Conservation (phyloP, 768 basidiomycete genomes). For the Sutorius australiensis region DNA sequence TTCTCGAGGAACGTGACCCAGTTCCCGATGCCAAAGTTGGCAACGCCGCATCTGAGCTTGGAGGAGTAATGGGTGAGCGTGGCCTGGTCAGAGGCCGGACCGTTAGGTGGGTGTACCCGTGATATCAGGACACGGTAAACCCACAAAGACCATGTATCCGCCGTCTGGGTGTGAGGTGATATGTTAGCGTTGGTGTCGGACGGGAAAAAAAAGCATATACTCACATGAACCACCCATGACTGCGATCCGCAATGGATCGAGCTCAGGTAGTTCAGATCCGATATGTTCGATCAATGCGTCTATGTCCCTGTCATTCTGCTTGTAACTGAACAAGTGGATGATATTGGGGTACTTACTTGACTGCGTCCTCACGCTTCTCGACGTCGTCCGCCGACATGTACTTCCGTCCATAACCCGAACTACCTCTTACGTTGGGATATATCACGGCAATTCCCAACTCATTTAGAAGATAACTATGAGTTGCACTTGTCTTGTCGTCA, state of each 20-base stretch:
- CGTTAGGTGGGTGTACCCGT: neutral
- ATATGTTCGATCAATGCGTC: conserved; percentile 36
- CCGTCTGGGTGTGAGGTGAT: conserved; percentile 26
- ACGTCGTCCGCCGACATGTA: conserved; percentile 40
- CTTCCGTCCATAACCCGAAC: conserved; percentile 39
- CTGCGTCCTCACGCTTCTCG: conserved; percentile 41
- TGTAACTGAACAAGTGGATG: neutral
- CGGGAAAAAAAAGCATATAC: neutral
- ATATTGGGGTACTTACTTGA: conserved; percentile 30
- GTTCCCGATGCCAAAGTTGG: conserved; percentile 39
- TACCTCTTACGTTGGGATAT: conserved; percentile 43
- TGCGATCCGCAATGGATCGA: conserved; percentile 37
- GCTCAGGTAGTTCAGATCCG: conserved; percentile 25
- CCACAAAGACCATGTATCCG: conserved; percentile 40
- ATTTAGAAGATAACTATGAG: conserved; percentile 40
- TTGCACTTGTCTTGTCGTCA: conserved; percentile 21
- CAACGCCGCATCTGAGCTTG: conserved; percentile 38
- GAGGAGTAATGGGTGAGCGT: conserved; percentile 40
- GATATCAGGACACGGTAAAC: conserved; percentile 5
- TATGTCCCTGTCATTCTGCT: conserved; percentile 32
- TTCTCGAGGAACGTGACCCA: conserved; percentile 42
- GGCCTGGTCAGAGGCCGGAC: conserved; percentile 20
- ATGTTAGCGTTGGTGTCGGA: neutral
- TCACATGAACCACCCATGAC: conserved; percentile 42
- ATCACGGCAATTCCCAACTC: conserved; percentile 40